These are phyloP conservation scores for Fraxinus paxiana DNA, from an alignment of 305 asterid genomes.

Conservation along the genomic window DNA sequence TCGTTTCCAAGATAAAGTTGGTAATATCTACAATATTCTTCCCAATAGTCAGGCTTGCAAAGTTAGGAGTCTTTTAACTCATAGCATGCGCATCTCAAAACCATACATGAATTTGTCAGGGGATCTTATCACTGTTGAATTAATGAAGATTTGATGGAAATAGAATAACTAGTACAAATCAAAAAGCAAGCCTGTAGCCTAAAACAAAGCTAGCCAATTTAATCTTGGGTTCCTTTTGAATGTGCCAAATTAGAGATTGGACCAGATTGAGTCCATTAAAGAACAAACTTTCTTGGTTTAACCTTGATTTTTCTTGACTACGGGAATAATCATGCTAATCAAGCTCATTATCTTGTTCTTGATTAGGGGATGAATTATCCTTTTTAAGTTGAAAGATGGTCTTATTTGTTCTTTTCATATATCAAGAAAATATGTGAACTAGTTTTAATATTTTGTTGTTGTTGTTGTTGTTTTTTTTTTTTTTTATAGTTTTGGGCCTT, in stretches of 20 bases:
- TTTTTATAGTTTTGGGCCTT: constrained; percentile 20
- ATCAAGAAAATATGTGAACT: too few species aligned
- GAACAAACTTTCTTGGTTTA: background rate
- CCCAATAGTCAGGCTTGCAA: background rate
- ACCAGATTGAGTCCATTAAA: background rate
- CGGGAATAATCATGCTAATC: background rate
- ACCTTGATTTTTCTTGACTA: background rate
- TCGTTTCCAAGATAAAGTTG: background rate
- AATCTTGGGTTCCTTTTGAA: background rate
- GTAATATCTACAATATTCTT: background rate
- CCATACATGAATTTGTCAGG: background rate
- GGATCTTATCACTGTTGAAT: background rate
- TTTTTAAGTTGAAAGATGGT: background rate
- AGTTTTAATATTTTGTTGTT: too few species aligned
- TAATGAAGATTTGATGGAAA: background rate
- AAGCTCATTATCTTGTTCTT: background rate
- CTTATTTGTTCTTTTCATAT: background rate
- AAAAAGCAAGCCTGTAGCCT: background rate
- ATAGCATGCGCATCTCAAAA: background rate
- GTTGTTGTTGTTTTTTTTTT: background rate
- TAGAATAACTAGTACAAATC: background rate
- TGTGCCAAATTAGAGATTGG: background rate
- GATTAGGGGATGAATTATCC: background rate
- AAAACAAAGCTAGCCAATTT: background rate
- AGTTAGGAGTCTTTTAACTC: background rate